Conservation (phyloP, 371 early-diverging fungal genomes). For the Sporodiniella umbellata region DNA sequence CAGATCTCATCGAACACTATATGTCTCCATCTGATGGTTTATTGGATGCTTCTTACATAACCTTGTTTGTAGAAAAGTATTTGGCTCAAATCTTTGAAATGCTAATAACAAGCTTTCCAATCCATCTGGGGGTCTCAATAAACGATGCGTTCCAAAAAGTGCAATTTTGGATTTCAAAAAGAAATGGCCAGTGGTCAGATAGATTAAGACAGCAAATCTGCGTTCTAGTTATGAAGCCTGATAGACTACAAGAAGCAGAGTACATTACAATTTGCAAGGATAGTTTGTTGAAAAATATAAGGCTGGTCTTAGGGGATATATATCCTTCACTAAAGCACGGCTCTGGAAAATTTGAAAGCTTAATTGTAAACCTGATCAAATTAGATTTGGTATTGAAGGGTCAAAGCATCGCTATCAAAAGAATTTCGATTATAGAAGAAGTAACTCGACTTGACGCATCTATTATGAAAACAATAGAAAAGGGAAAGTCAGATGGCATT, state of each 20-base stretch:
- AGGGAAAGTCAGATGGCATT: constrained; percentile 31
- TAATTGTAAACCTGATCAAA: constrained; percentile 27
- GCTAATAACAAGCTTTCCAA: constrained; percentile 29
- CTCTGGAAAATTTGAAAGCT: constrained; percentile 27
- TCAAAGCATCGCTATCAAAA: constrained; percentile 32
- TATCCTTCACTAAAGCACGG: constrained; percentile 31
- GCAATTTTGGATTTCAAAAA: constrained; percentile 32
- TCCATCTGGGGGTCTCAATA: constrained; percentile 39
- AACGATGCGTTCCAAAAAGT: constrained; percentile 33
- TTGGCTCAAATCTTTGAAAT: constrained; percentile 21
- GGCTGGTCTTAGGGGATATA: constrained; percentile 12
- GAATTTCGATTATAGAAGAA: constrained; percentile 30
- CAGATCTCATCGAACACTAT: constrained; percentile 10
- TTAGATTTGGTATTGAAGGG: constrained; percentile 41
- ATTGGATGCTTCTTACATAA: constrained; percentile 32
- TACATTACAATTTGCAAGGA: constrained; percentile 22
- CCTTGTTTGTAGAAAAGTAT: constrained; percentile 40
- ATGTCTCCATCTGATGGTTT: constrained; percentile 10
- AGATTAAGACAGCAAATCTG: constrained; percentile 39
- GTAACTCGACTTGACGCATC: constrained; percentile 17
- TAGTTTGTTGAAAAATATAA: constrained; percentile 14
- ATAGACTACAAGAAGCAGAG: constrained; percentile 25
- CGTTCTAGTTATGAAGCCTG: constrained; percentile 32
- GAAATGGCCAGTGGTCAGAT: constrained; percentile 37
- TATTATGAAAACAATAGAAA: constrained; percentile 31